Evolutionary conservation across 805 yeast genomes (phyloP).

Genomic region (Candida sithepensis): DNA sequence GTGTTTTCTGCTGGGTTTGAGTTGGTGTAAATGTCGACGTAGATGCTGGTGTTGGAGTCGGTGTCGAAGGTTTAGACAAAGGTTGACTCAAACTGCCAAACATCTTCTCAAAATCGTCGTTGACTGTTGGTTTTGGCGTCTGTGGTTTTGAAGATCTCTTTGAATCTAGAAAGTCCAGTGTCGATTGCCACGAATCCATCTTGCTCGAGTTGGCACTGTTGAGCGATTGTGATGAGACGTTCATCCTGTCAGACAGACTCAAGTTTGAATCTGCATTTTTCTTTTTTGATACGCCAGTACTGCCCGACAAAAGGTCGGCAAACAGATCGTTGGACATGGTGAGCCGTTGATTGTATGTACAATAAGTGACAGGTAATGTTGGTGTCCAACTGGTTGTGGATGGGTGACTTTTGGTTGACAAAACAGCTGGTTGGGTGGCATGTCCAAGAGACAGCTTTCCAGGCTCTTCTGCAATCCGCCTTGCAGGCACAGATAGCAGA

Average conservation of each 20-base stretch:
- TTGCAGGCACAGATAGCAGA: too few species aligned
- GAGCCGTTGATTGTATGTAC: too few species aligned
- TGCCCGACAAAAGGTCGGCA: slow-evolving; percentile 38
- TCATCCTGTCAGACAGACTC: slow-evolving; percentile 34
- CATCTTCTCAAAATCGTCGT: slow-evolving; percentile 18
- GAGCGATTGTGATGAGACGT: slow-evolving; percentile 8
- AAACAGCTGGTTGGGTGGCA: too few species aligned
- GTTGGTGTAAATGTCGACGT: slow-evolving; percentile 2
- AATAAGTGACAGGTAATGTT: too few species aligned
- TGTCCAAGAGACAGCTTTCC: not conserved
- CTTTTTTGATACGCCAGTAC: slow-evolving; percentile 17
- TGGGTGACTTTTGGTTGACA: too few species aligned
- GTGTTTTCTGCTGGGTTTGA: not conserved
- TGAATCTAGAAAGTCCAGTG: slow-evolving; percentile 35
- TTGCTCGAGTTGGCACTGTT: slow-evolving; percentile 5
- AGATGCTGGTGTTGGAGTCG: not conserved
- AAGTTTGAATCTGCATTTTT: slow-evolving; percentile 25
- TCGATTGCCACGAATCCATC: slow-evolving; percentile 29
- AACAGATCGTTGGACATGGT: slow-evolving; percentile 36
- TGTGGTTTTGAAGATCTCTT: slow-evolving; percentile 9
- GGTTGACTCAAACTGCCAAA: slow-evolving; percentile 19
- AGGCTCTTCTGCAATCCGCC: not conserved
- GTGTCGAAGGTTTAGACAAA: not conserved
- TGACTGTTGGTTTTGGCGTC: slow-evolving; percentile 2
- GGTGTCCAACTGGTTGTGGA: too few species aligned